Evolutionary conservation across 192 early-diverging fungal species (phyloP), one percentile per base, ranked within the genome.

Genomic region (Coemansia sp.): DNA sequence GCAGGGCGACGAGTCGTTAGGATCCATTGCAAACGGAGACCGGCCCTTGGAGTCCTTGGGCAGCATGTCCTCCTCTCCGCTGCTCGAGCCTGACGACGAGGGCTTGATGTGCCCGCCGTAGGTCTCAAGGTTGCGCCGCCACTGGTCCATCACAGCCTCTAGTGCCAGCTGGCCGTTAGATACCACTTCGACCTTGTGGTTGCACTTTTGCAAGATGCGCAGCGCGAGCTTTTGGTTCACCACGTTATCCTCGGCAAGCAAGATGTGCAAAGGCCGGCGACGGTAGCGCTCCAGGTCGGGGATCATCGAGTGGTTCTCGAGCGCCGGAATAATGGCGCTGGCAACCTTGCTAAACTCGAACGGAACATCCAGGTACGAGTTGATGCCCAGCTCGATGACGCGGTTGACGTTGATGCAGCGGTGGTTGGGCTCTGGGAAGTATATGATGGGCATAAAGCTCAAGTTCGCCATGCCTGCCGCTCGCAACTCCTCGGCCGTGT

Each of bases 161-260:
- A 95, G 90, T 0, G 94, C 94, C 76, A 90, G 58, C 78, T 90
- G 86, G 29, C 94, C 94, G 69, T 95, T 94, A 38, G 90, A 78
- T 5, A 92, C 94, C 49, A 94, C 90, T 57, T 86, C 85, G 43
- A 90, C 90, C 65, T 87, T 88, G 82, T 94, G 91, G 40, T 92
- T 89, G 81, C 88, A 90, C 74, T 90, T 90, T 74, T 90, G 88
- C 62, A 94, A 68, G 36, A 92, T 89, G 39, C 90, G 87, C 22
- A 90, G 82, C 0, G 92, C 92, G 34, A 95, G 77, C 78, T 92
- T 92, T 68, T 93, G 94, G 73, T 96, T 96, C 53, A 96, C 92
- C 55, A 91, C 81, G 62, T 96, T 95, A 68, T 95, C 94, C 76
- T 95, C 94, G 5, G 91, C 93, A 40, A 96, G 76, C 24, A 96